Conservation (phyloP, 768 basidiomycete species). For the Tylopilus subfusipes region DNA sequence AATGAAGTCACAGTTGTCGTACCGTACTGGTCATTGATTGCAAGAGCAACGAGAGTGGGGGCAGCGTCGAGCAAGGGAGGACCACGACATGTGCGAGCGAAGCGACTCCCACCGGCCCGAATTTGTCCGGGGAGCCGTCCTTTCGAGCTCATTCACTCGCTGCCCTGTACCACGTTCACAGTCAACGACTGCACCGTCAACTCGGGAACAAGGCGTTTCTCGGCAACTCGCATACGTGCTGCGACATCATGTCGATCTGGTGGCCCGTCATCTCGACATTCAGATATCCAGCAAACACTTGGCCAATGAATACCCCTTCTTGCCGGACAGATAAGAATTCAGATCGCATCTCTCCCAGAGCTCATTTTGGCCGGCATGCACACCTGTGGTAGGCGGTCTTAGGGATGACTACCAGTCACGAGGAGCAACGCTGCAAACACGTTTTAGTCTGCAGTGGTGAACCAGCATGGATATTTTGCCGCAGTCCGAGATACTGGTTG, state of each 20-base stretch:
- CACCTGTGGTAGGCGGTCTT: conserved; percentile 4
- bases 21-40: neutral
- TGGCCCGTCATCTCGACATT: neutral
- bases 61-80: neutral
- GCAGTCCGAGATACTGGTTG: conserved; percentile 17
- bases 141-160: neutral
- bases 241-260: neutral
- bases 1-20: no score
- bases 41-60: neutral
- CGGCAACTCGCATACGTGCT: neutral
- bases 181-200: conserved; percentile 6
- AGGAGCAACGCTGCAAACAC: conserved; percentile 31
- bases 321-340: neutral
- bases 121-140: neutral
- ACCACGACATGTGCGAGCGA: neutral
- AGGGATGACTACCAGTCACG: conserved; percentile 8
- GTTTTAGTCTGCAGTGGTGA: conserved; percentile 23
- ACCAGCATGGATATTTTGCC: conserved; percentile 25
- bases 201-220: conserved; percentile 9
- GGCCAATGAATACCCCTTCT: neutral
- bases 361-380: neutral
- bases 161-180: neutral
- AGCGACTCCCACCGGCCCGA: neutral
- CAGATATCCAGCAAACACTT: neutral
- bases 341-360: neutral